Evolutionary conservation across 1,284 basidiomycete species (phyloP).

Genomic region (Thelephora terrestris): DNA sequence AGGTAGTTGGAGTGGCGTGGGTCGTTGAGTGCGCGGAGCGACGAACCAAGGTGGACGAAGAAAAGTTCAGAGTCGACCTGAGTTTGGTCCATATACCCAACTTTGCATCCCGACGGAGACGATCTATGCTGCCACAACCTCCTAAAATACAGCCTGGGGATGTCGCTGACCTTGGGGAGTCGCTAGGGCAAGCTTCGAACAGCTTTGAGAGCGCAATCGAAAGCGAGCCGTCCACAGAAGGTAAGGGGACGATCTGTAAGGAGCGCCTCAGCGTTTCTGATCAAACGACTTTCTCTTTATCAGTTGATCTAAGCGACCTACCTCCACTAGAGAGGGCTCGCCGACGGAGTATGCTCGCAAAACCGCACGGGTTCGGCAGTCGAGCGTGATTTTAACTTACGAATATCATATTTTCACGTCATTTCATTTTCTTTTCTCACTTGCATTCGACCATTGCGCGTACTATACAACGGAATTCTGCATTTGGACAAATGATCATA

Average conservation of each 20-base stretch:
- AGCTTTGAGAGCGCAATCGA: background rate
- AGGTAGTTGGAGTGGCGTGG: constrained; percentile 86
- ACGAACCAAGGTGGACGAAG: constrained; percentile 54
- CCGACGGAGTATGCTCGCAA: constrained; percentile 29
- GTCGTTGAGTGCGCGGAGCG: constrained; percentile 80
- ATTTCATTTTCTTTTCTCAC: no score
- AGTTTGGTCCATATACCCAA: constrained; percentile 52
- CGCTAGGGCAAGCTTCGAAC: background rate
- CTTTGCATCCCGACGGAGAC: constrained; percentile 41
- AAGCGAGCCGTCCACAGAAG: background rate
- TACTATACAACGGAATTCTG: no score
- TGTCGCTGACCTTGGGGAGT: constrained; percentile 1
- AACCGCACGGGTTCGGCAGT: background rate
- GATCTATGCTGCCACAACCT: constrained; percentile 61
- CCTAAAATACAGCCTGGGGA: constrained; percentile 16
- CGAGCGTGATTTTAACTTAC: background rate
- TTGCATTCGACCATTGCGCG: no score
- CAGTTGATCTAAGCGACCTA: constrained; percentile 17
- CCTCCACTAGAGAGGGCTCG: constrained; percentile 50
- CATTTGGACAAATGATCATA: no score
- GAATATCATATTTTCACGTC: background rate
- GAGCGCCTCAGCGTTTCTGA: background rate
- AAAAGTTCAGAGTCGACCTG: constrained; percentile 58
- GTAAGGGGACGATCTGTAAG: background rate
- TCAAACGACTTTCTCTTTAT: background rate